These are phyloP conservation scores for Ustilago tritici DNA, from an alignment of 1,284 basidiomycete species.

Conservation along the genomic window DNA sequence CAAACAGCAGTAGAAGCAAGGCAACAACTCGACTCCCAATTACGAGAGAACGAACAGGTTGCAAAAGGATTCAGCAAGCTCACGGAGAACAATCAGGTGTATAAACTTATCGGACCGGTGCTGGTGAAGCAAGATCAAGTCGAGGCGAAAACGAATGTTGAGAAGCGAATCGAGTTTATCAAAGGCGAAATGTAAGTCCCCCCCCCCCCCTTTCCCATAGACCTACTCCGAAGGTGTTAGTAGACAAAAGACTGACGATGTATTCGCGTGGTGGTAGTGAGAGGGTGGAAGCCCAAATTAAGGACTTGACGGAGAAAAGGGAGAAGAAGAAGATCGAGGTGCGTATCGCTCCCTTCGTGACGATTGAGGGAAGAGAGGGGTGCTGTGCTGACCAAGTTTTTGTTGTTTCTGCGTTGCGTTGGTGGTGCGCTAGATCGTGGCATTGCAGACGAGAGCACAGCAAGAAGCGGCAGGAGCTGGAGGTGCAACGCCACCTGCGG, in stretches of 20 bases:
- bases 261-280: conserved; percentile 26
- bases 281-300: conserved; percentile 53
- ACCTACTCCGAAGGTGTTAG: background rate
- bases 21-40: conserved; percentile 74
- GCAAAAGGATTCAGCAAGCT: conserved; percentile 90
- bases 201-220: background rate
- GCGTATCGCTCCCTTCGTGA: conserved; percentile 5
- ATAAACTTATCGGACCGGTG: conserved; percentile 91
- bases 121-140: conserved; percentile 88
- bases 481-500: background rate
- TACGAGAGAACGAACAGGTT: conserved; percentile 90
- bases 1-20: conserved; percentile 58
- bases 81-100: conserved; percentile 83
- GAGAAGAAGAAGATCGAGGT: conserved; percentile 62
- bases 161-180: conserved; percentile 92
- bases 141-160: conserved; percentile 90
- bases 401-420: background rate
- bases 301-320: conserved; percentile 49
- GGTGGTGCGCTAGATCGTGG: conserved; percentile 42
- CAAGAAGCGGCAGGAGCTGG: conserved; percentile 26
- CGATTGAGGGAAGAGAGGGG: background rate
- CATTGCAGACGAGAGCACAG: conserved; percentile 54
- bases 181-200: conserved; percentile 83
- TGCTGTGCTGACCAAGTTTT: too few species aligned
- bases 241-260: background rate